Percentiles rank a stretch among this genome's conserved stretches.
phyloP scores from a whole-genome alignment of 2,329 filamentous ascomycete genomes.

The Bimuria novae-zelandiae region DNA sequence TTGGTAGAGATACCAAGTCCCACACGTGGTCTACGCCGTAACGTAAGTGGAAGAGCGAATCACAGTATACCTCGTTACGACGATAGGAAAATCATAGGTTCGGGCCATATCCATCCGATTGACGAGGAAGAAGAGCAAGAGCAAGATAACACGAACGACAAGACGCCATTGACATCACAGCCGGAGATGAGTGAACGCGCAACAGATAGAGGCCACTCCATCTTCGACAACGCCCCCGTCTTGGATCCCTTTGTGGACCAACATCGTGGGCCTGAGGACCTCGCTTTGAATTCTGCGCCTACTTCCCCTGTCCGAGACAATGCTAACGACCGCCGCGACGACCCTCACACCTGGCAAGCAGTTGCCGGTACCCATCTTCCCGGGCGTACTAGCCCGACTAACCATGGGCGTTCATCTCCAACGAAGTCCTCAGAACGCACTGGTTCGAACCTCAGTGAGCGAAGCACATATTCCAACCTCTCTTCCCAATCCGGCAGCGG shows the following conservation, averaged over 20 bases:
- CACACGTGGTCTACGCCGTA: slow-evolving; percentile 52
- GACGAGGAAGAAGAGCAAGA: slow-evolving; percentile 65
- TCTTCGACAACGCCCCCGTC: slow-evolving; percentile 36
- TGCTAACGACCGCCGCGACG: slow-evolving; percentile 1
- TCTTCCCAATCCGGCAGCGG: slow-evolving; percentile 49
- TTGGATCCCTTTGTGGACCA: slow-evolving; percentile 51
- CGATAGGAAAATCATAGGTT: slow-evolving; percentile 54
- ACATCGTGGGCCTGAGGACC: slow-evolving; percentile 31
- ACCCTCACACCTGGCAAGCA: slow-evolving; percentile 21
- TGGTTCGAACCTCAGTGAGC: slow-evolving; percentile 60
- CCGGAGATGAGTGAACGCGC: slow-evolving; percentile 33
- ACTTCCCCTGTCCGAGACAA: slow-evolving; percentile 26
- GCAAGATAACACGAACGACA: slow-evolving; percentile 24
- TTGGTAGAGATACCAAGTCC: slow-evolving; percentile 55
- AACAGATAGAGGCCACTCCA: slow-evolving; percentile 21
- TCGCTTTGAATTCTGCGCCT: slow-evolving; percentile 27
- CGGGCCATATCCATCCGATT: slow-evolving; percentile 65
- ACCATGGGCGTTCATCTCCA: slow-evolving; percentile 49
- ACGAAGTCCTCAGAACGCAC: slow-evolving; percentile 60
- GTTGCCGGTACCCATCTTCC: slow-evolving; percentile 14
- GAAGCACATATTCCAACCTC: slow-evolving; percentile 50
- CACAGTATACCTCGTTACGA: slow-evolving; percentile 52
- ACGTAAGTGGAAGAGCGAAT: slow-evolving; percentile 39
- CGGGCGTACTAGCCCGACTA: slow-evolving; percentile 20
- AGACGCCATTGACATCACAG: slow-evolving; percentile 17